Conservation (phyloP, 345 rosid species). For the Aquilaria yunnanensis region DNA sequence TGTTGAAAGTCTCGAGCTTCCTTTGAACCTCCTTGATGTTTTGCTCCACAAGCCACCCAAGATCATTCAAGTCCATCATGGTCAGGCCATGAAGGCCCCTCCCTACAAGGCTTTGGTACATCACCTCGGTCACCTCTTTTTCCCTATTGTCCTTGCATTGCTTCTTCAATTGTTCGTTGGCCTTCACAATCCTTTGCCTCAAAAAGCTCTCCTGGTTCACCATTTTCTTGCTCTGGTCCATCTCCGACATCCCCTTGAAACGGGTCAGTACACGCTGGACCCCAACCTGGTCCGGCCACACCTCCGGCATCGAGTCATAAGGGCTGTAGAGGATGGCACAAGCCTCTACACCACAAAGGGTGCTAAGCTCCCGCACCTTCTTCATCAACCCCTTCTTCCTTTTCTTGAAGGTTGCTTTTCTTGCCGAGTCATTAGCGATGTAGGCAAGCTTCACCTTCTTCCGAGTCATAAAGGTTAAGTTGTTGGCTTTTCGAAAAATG, state of each 20-base stretch:
- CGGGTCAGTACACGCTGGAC: slow-evolving; percentile 18
- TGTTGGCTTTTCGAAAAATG: too few relatives aligned
- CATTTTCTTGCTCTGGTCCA: slow-evolving; percentile 29
- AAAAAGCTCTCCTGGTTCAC: slow-evolving; percentile 25
- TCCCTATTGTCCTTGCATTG: slow-evolving; percentile 22
- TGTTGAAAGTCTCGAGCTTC: neutral
- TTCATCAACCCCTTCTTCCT: slow-evolving; percentile 27
- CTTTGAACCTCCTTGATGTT: slow-evolving; percentile 14
- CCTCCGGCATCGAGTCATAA: slow-evolving; percentile 17
- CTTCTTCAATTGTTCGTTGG: slow-evolving; percentile 3
- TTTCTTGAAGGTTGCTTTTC: slow-evolving; percentile 23
- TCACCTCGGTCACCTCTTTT: slow-evolving; percentile 16
- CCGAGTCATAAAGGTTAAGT: slow-evolving; percentile 13
- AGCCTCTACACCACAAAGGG: slow-evolving; percentile 27
- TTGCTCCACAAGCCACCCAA: slow-evolving; percentile 17
- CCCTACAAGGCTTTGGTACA: slow-evolving; percentile 20
- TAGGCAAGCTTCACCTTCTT: slow-evolving; percentile 30
- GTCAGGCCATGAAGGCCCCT: slow-evolving; percentile 5
- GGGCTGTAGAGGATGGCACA: slow-evolving; percentile 26
- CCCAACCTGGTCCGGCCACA: slow-evolving; percentile 21
- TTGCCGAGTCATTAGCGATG: slow-evolving; percentile 22
- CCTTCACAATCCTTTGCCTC: slow-evolving; percentile 13
- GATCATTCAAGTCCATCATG: slow-evolving; percentile 16
- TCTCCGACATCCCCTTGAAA: slow-evolving; percentile 18
- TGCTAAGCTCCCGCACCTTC: slow-evolving; percentile 23